Evolutionary conservation across 2,329 filamentous ascomycete species (phyloP).

Genomic region (Sporothrix sp.): DNA sequence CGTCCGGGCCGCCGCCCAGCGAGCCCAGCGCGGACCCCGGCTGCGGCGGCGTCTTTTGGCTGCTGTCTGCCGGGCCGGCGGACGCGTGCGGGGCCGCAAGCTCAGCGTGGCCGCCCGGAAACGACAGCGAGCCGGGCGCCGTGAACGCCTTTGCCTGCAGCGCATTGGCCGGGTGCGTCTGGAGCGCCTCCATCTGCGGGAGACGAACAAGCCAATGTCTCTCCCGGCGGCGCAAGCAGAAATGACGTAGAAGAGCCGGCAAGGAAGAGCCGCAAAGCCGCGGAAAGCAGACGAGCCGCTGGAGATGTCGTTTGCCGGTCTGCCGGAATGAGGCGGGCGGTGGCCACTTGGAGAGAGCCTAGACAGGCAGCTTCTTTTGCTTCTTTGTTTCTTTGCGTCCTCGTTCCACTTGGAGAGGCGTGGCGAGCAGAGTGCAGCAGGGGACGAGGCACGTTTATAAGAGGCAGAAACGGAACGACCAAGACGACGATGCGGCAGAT

Average conservation of each 20-base stretch:
- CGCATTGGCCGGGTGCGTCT: slow-evolving; percentile 84
- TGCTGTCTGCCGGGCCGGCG: not conserved
- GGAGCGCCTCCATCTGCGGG: slow-evolving; percentile 74
- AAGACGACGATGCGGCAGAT: not conserved
- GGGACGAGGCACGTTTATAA: too few species aligned
- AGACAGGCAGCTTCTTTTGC: too few species aligned
- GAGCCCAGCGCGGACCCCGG: not conserved
- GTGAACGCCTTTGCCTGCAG: slow-evolving; percentile 94
- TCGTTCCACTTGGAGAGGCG: too few species aligned
- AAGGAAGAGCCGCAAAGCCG: too few species aligned
- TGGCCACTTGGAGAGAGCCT: too few species aligned
- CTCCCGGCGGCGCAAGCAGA: slow-evolving; percentile 47
- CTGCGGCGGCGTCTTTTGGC: not conserved
- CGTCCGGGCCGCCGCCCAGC: slow-evolving; percentile 16
- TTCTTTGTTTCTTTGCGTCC: too few species aligned
- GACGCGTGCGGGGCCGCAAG: slow-evolving; percentile 64
- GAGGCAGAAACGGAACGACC: too few species aligned
- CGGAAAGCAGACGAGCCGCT: too few species aligned
- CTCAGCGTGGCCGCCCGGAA: slow-evolving; percentile 74
- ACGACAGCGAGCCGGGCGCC: slow-evolving; percentile 83
- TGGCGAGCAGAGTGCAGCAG: too few species aligned
- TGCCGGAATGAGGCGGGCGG: too few species aligned
- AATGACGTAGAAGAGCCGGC: too few species aligned
- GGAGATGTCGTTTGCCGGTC: too few species aligned
- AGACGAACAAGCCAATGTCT: slow-evolving; percentile 99